These are phyloP conservation scores for Tausonia pullulans DNA, from an alignment of 1,284 basidiomycete species.

Conservation along the genomic window DNA sequence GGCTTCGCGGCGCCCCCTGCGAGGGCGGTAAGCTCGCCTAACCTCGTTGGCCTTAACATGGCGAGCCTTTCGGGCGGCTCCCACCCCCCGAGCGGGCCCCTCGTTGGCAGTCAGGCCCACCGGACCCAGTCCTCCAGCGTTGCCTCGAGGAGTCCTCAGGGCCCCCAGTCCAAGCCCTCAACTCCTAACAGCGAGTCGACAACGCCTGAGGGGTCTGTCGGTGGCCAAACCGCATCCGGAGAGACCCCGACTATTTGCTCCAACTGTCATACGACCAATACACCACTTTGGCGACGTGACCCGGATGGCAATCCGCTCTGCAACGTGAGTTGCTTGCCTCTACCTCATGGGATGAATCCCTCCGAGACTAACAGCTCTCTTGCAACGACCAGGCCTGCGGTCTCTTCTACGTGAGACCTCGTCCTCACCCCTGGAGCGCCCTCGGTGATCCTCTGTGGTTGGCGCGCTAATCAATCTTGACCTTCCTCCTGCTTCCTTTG, in stretches of 20 bases:
- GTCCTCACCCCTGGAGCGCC: slow-evolving; percentile 2
- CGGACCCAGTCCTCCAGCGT: slow-evolving; percentile 8
- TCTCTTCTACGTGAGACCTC: slow-evolving; percentile 57
- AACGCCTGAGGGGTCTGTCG: slow-evolving; percentile 14
- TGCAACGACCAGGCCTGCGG: slow-evolving; percentile 67
- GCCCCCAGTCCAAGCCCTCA: slow-evolving; percentile 17
- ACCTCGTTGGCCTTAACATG: slow-evolving; percentile 26
- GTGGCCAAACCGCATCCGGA: slow-evolving; percentile 26
- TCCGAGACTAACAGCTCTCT: not conserved
- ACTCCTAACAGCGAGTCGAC: slow-evolving; percentile 19
- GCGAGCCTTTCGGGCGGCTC: not conserved
- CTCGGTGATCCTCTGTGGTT: slow-evolving; percentile 17
- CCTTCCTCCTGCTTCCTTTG: not conserved
- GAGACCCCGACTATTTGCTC: slow-evolving; percentile 75
- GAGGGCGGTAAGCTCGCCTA: slow-evolving; percentile 25
- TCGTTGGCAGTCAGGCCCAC: not conserved
- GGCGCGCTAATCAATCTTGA: slow-evolving; percentile 11
- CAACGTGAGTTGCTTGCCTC: slow-evolving; percentile 35
- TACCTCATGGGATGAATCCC: too few species aligned
- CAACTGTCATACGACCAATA: slow-evolving; percentile 92
- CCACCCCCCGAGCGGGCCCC: slow-evolving; percentile 13
- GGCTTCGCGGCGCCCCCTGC: too few species aligned
- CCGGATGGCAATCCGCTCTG: slow-evolving; percentile 90
- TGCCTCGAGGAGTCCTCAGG: not conserved
- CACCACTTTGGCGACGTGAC: slow-evolving; percentile 87